Base-by-base conservation (phyloP, 2,329 filamentous ascomycete genomes). In the Colletotrichum agaves region DNA sequence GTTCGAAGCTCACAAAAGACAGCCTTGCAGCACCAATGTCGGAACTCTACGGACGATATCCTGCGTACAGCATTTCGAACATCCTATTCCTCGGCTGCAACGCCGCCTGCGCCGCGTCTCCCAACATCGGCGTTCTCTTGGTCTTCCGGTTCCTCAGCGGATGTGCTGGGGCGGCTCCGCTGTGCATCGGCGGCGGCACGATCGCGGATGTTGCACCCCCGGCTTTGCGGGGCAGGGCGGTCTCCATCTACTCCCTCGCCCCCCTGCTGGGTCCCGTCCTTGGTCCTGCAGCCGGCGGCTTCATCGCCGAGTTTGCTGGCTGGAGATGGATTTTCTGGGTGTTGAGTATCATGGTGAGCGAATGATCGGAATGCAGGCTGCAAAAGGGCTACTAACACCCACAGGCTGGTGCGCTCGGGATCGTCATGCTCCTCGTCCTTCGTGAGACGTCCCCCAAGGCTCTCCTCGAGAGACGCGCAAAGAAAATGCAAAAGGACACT, bases 361-460 rank as follows among this genome's bases (percentile, higher is more conserved):
- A 74, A 27, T 27, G 4, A 27, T 27, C 6, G 23, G 23, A 27
- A 27, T 27, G 23, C 23, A 27, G 23, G 23, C 23, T 27, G 23
- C 23, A 6, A 27, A 27, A 5, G 6, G 6, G 23, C 23, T 6
- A 27, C 23, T 27, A 27, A 27, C 23, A 27, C 83, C 83, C 15
- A 68, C 79, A 44, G 70, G 74, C 2, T 80, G 78, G 5, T 60
- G 63, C 72, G 0, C 69, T 85, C 8, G 71, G 77, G 0, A 5
- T 79, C 6, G 19, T 79, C 15, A 79, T 80, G 43, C 39, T 83
- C 8, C 6, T 81, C 50, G 76, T 82, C 44, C 76, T 82, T 3
- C 76, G 78, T 35, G 85, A 88, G 74, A 84, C 84, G 0, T 86
- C 85, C 58, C 80, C 81, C 1, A 80, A 81, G 1, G 76, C 82